Conservation (phyloP, 2,329 filamentous ascomycete genomes). For the Stemphylium vesicarium region DNA sequence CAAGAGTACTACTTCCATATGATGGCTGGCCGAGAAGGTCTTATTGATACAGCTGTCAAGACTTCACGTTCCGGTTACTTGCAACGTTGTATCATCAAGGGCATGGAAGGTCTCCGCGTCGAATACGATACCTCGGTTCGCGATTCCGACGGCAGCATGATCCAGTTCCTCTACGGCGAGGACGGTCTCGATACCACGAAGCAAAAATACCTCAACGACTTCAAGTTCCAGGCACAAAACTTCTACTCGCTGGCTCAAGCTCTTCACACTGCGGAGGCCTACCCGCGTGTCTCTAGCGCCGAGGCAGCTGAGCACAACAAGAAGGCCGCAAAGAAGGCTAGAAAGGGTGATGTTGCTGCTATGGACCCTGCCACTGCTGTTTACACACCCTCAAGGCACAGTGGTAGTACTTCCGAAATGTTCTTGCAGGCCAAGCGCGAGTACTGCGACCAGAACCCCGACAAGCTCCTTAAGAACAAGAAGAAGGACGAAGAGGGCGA, state of each 20-base stretch:
- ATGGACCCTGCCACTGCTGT: constrained; percentile 77
- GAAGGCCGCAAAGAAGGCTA: constrained; percentile 75
- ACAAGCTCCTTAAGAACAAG: constrained; percentile 65
- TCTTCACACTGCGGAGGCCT: constrained; percentile 69
- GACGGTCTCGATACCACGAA: constrained; percentile 95
- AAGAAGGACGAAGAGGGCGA: constrained; percentile 59
- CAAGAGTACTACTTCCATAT: constrained; percentile 99
- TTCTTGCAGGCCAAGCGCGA: constrained; percentile 75
- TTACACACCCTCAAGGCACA: constrained; percentile 77
- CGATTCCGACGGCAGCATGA: constrained; percentile 88
- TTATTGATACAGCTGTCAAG: constrained; percentile 99
- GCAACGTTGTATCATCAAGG: constrained; percentile 96
- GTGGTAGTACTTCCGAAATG: constrained; percentile 87
- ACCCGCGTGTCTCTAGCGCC: constrained; percentile 66
- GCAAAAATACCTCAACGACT: constrained; percentile 88
- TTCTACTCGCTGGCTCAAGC: constrained; percentile 79
- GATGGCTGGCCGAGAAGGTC: constrained; percentile 97
- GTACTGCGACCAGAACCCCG: constrained; percentile 79
- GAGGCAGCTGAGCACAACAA: constrained; percentile 69
- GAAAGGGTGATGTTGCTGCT: constrained; percentile 71
- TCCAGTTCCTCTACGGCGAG: constrained; percentile 97
- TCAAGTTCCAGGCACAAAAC: constrained; percentile 88
- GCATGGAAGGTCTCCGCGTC: constrained; percentile 92
- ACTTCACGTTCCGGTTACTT: constrained; percentile 96
- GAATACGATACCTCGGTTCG: constrained; percentile 94